Percentiles rank a stretch among this genome's conserved stretches.
Conservation (phyloP, 306 rosid species). For the Rosa persica region DNA sequence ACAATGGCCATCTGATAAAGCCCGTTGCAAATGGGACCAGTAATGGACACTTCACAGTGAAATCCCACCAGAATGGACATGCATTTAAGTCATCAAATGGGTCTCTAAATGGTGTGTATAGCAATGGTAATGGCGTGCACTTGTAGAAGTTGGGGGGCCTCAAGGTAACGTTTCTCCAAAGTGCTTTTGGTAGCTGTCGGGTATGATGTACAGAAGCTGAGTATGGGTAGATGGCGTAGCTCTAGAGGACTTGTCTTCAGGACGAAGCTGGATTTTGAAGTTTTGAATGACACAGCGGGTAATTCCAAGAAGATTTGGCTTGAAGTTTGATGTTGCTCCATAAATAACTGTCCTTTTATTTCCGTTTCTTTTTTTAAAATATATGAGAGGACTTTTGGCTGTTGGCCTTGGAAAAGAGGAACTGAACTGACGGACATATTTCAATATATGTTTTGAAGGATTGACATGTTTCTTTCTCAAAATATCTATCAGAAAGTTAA, state of each 20-base stretch:
- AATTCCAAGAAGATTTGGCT: slow-evolving; percentile 44
- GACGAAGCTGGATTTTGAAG: slow-evolving; percentile 43
- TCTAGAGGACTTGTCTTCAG: slow-evolving; percentile 41
- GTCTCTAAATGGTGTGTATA: slow-evolving; percentile 47
- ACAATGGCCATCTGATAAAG: slow-evolving; percentile 37
- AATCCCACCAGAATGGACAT: slow-evolving; percentile 51
- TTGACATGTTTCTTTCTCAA: background rate
- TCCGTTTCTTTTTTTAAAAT: slow-evolving; percentile 15
- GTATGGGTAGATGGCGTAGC: slow-evolving; percentile 65
- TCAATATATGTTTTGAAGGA: slow-evolving; percentile 16
- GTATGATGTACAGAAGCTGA: slow-evolving; percentile 73
- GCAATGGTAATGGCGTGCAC: slow-evolving; percentile 66
- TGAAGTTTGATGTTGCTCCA: slow-evolving; percentile 38
- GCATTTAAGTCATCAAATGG: slow-evolving; percentile 58
- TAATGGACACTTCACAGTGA: slow-evolving; percentile 47
- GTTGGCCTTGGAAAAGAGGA: slow-evolving; percentile 25
- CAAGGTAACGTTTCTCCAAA: slow-evolving; percentile 26
- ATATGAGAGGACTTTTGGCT: slow-evolving; percentile 32
- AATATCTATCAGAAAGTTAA: background rate
- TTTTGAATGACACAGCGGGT: slow-evolving; percentile 66
- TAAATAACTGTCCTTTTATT: slow-evolving; percentile 27
- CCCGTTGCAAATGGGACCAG: slow-evolving; percentile 33
- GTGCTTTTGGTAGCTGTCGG: slow-evolving; percentile 48
- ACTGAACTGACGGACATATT: slow-evolving; percentile 21
- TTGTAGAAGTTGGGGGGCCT: slow-evolving; percentile 28